Evolutionary conservation across 495 filamentous ascomycete species (phyloP).

Genomic region (Hypoxylon subgilvum): DNA sequence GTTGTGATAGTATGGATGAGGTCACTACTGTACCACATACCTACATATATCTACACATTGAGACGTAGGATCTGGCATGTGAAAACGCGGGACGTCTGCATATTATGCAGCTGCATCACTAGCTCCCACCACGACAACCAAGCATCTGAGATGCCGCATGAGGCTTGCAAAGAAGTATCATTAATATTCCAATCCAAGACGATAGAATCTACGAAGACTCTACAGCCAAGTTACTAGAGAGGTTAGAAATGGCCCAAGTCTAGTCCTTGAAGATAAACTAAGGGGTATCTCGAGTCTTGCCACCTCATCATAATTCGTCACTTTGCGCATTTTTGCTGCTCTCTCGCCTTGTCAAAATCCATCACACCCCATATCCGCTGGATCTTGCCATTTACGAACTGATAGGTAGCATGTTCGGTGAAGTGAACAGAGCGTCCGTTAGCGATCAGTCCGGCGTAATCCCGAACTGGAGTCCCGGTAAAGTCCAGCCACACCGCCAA

Average conservation of each 20-base stretch:
- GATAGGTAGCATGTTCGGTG: conserved; percentile 32
- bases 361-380: conserved; percentile 32
- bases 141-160: too few species aligned
- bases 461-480: conserved; percentile 19
- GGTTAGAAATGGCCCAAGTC: too few species aligned
- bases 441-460: conserved; percentile 22
- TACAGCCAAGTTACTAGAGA: too few species aligned
- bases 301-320: neutral
- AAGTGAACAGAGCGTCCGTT: conserved; percentile 17
- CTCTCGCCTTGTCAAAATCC: conserved; percentile 24
- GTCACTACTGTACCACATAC: too few species aligned
- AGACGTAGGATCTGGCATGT: conserved; percentile 20
- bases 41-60: neutral
- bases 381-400: conserved; percentile 31
- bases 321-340: conserved; percentile 9
- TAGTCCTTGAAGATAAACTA: too few species aligned
- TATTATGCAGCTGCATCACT: conserved; percentile 11
- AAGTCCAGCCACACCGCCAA: conserved; percentile 34
- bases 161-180: too few species aligned
- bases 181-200: too few species aligned
- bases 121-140: too few species aligned
- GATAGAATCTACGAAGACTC: too few species aligned
- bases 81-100: conserved; percentile 9
- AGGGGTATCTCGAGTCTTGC: too few species aligned
- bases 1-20: too few species aligned